Percentiles rank a stretch among this genome's conserved stretches.
Evolutionary conservation across 2,329 filamentous ascomycete species (phyloP).

Genomic region (Bipolaris bicolor): DNA sequence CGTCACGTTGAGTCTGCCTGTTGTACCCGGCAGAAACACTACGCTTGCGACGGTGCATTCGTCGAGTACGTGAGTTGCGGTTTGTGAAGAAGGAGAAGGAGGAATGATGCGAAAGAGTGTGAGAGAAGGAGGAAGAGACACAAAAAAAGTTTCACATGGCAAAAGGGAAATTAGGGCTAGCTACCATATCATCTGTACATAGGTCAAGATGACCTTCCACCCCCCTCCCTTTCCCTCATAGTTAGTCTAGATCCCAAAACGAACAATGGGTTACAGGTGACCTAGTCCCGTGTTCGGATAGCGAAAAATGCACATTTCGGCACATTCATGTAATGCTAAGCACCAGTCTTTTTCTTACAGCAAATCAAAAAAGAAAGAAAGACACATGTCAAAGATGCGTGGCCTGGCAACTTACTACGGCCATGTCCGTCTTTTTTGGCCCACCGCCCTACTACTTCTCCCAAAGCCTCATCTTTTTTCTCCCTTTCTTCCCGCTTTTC

Average conservation of each 20-base stretch:
- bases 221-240: not conserved
- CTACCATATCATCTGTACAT: not conserved
- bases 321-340: not conserved
- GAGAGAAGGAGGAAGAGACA: not conserved
- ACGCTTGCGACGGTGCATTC: slow-evolving; percentile 2
- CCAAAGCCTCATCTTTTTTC: not conserved
- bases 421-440: not conserved
- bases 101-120: not conserved
- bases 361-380: not conserved
- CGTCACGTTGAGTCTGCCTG: slow-evolving; percentile 10
- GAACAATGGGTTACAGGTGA: not conserved
- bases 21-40: slow-evolving; percentile 4
- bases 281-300: not conserved
- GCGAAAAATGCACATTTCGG: not conserved
- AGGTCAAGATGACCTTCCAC: not conserved
- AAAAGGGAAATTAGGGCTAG: not conserved
- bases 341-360: not conserved
- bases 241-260: not conserved
- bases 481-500: not conserved
- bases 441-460: not conserved
- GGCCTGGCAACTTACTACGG: too few species aligned
- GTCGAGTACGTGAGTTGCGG: not conserved
- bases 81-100: not conserved
- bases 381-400: not conserved
- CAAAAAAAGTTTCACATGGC: not conserved